phyloP scores from a whole-genome alignment of 352 stramenopile genomes.

The Phytophthora multivora region DNA sequence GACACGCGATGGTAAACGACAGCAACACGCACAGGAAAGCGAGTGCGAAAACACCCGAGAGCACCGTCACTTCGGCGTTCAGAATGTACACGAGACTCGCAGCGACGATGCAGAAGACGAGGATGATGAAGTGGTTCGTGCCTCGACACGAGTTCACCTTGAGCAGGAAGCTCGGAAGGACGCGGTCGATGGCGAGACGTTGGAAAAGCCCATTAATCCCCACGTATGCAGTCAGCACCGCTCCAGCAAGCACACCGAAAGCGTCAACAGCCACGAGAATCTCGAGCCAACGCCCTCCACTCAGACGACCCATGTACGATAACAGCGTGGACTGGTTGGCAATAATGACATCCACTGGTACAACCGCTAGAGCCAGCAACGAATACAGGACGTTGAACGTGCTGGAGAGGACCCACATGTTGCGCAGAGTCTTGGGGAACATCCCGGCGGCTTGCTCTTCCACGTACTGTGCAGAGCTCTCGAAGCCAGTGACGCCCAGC shows the following conservation, averaged over 20 bases:
- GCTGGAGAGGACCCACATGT: constrained; percentile 84
- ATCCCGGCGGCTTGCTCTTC: constrained; percentile 85
- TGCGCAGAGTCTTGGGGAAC: constrained; percentile 73
- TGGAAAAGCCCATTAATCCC: constrained; percentile 79
- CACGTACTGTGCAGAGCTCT: constrained; percentile 89
- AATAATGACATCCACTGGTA: constrained; percentile 78
- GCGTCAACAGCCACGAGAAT: constrained; percentile 76
- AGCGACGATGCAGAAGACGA: constrained; percentile 72
- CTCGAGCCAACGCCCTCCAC: constrained; percentile 41
- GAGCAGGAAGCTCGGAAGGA: constrained; percentile 66
- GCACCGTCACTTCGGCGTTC: constrained; percentile 74
- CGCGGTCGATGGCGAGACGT: constrained; percentile 82
- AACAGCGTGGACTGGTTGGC: constrained; percentile 68
- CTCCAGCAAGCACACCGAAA: constrained; percentile 89
- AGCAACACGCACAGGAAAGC: constrained; percentile 87
- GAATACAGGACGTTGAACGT: constrained; percentile 85
- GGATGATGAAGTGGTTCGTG: constrained; percentile 86
- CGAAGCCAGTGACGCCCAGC: constrained; percentile 90
- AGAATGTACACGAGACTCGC: constrained; percentile 79
- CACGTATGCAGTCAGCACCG: constrained; percentile 85
- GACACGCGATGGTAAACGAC: constrained; percentile 81
- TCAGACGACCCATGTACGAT: constrained; percentile 62
- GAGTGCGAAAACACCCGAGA: constrained; percentile 89
- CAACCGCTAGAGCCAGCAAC: constrained; percentile 64
- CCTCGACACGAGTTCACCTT: constrained; percentile 65